Base-by-base conservation (phyloP, 2,329 filamentous ascomycete genomes). In the Metarhizium robertsii region DNA sequence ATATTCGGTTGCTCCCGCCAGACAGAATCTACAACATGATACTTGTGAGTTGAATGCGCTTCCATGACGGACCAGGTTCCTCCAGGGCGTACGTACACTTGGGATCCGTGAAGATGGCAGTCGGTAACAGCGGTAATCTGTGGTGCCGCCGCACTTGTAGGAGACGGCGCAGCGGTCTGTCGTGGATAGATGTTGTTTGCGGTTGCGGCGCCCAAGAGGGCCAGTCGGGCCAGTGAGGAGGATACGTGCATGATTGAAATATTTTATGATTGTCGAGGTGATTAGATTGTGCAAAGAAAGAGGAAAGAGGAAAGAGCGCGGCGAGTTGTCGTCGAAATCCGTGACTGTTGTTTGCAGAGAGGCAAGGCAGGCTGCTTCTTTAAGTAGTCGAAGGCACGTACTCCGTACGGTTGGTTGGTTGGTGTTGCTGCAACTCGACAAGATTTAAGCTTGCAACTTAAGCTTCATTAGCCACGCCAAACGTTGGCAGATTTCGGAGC, bases 1-100 rank as follows among this genome's bases (percentile, higher is more conserved):
- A 54, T 74, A 78, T 62, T 78, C 75, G 0, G 68, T 68, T 10
- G 67, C 64, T 49, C 70, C 72, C 43, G 69, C 72, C 61, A 77
- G 68, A 60, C 77, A 80, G 59, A 68, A 73, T 14, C 76, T 79
- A 57, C 30, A 7, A 7, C 36, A 50, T 34, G 32, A 34, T 34
- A 25, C 25, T 25, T 25, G 25, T 11, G 32, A 34, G 32, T 34
- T 34, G 10, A 1, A 34, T 11, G 32, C 32, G 32, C 32, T 34
- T 0, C 32, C 32, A 11, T 11, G 6, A 11, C 32, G 32, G 32
- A 8, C 11, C 5, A 8, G 6, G 0, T 34, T 34, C 32, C 7
- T 11, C 32, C 32, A 34, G 32, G 10, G 10, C 6, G 10, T 25
- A 66, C 72, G 53, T 61, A 77, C 73, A 78, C 54, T 18, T 68